Base-by-base conservation (phyloP, 2,329 filamentous ascomycete genomes). In the Ceratocystis albifundus region DNA sequence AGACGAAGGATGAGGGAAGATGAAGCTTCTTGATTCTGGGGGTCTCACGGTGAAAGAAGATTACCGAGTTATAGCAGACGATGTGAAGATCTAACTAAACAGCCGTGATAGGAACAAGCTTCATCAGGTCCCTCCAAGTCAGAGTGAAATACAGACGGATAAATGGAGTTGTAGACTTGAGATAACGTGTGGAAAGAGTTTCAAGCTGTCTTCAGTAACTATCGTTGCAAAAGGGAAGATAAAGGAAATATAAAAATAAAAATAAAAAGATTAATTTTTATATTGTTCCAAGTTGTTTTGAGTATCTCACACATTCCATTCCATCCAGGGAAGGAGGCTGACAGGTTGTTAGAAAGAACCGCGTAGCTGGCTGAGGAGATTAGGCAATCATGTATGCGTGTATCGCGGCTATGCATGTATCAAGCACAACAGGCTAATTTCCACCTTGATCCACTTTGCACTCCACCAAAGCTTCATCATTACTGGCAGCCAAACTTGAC, bases 351-450 rank as follows among this genome's bases (percentile, higher is more conserved):
- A 8, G 55, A 59, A 32, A 36, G 28, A 59, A 59, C 28, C 28
- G 55, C 55, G 55, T 59, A 30, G 55, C 55, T 59, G 55, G 55
- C 55, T 59, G 55, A 59, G 32, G 55, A 36, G 55, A 36, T 59
- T 36, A 59, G 55, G 55, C 55, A 28, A 30, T n/a, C 48, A n/a
- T 20, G 41, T 30, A 48, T 62, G 25, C 44, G 25, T 48, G 20
- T 62, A 62, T 28, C 36, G 61, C 41, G 41, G 41, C 32, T 62
- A 44, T 62, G 61, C 41, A 28, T 4, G 25, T 46, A 62, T n/a
- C 44, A 62, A 8, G 2, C 8, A 12, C 12, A 46, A 3, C 30
- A 15, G 25, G 32, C 28, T 28, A 28, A n/a, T 20, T 62, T n/a
- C 22, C 17, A 41, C 36, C 17, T 10, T 3, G 61, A 46, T 62